A percentile compares a stretch with the other conserved stretches of the same genome.
phyloP scores from a whole-genome alignment of 2,329 filamentous ascomycete species.

The Fusarium torreyae region DNA sequence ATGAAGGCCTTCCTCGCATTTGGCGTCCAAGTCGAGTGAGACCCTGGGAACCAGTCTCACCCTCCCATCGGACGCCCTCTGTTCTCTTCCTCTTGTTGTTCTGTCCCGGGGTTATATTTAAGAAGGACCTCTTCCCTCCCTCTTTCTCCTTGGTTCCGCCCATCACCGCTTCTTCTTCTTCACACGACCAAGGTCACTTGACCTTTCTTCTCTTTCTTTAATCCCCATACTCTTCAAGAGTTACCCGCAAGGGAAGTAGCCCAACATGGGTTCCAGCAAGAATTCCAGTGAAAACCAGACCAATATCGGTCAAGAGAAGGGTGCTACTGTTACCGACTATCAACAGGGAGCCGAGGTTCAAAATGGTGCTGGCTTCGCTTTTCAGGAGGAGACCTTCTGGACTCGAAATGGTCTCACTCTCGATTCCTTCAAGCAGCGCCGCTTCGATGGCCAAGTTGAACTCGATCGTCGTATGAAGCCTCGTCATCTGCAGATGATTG shows the following conservation, averaged over 20 bases:
- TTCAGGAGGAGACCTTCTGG: constrained; percentile 39
- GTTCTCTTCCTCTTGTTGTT: constrained; percentile 16
- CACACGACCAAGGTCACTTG: constrained; percentile 35
- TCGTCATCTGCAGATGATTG: constrained; percentile 75
- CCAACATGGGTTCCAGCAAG: constrained; percentile 43
- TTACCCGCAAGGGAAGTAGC: constrained; percentile 19
- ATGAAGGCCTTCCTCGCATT: constrained; percentile 9
- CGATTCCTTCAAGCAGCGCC: constrained; percentile 46
- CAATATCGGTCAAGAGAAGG: constrained; percentile 46
- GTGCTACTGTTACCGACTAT: constrained; percentile 34
- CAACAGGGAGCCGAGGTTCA: constrained; percentile 29
- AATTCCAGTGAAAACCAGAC: constrained; percentile 41
- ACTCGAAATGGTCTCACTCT: constrained; percentile 50
- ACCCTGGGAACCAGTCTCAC: constrained; percentile 6
- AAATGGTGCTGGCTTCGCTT: constrained; percentile 40
- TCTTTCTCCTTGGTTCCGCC: constrained; percentile 5
- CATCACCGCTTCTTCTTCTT: constrained; percentile 32
- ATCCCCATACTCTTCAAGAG: constrained; percentile 14
- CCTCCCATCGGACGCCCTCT: constrained; percentile 4
- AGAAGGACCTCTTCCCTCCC: constrained; percentile 35
- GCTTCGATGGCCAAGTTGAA: constrained; percentile 46
- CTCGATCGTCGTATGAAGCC: constrained; percentile 66
- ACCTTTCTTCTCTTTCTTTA: constrained; percentile 33
- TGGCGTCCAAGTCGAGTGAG: constrained; percentile 11
- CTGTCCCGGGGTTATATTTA: constrained; percentile 34